These are phyloP conservation scores for Gaillardinia entomophila DNA, from an alignment of 805 yeast species.

Conservation along the genomic window DNA sequence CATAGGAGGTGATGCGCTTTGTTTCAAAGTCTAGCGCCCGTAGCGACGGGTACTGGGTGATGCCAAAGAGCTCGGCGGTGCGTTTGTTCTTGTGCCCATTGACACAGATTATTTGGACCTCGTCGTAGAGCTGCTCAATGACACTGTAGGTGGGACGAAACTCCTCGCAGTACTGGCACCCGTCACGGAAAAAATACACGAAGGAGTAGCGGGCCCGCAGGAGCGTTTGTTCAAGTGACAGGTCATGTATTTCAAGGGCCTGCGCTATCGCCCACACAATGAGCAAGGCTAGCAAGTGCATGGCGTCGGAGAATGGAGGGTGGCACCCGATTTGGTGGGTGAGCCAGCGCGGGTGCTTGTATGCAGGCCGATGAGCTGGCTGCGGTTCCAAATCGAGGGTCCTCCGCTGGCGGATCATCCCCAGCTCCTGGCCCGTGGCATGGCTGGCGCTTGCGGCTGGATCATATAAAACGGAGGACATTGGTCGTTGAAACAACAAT, in stretches of 20 bases:
- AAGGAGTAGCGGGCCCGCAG: slow-evolving; percentile 27
- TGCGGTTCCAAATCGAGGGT: too few relatives aligned
- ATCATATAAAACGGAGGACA: too few relatives aligned
- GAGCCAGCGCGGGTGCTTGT: too few relatives aligned
- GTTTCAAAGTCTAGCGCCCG: slow-evolving; percentile 40
- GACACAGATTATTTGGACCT: slow-evolving; percentile 28
- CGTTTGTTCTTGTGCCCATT: slow-evolving; percentile 22
- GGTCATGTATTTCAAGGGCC: slow-evolving; percentile 4
- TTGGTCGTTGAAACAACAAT: too few relatives aligned
- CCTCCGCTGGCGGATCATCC: too few relatives aligned
- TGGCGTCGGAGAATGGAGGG: too few relatives aligned
- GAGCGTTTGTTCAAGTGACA: slow-evolving; percentile 9
- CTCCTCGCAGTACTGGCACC: slow-evolving; percentile 26
- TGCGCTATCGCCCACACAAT: background rate
- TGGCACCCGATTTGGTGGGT: too few relatives aligned
- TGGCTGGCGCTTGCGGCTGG: too few relatives aligned
- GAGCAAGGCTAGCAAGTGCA: background rate
- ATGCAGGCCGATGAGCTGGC: too few relatives aligned
- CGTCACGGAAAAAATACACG: slow-evolving; percentile 42
- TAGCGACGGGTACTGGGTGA: slow-evolving; percentile 45
- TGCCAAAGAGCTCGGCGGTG: slow-evolving; percentile 32
- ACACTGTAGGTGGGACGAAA: slow-evolving; percentile 31
- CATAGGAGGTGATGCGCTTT: slow-evolving; percentile 32
- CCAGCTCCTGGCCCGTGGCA: too few relatives aligned
- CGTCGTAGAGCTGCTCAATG: slow-evolving; percentile 38